phyloP scores from a whole-genome alignment of 78 protist species.

The Mastigamoeba balamuthi region DNA sequence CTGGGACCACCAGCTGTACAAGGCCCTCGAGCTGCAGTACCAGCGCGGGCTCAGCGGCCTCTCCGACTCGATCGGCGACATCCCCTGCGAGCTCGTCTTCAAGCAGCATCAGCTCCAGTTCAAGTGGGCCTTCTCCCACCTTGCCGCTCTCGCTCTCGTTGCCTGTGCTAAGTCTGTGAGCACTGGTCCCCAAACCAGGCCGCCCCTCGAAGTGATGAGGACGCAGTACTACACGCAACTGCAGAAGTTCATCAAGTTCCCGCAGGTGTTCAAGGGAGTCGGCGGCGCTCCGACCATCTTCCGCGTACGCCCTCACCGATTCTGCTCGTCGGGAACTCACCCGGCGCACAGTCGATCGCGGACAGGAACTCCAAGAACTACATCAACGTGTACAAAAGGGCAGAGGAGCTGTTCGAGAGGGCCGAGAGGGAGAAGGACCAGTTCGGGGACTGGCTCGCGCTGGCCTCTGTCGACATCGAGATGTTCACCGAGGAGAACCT shows the following conservation, averaged over 20 bases:
- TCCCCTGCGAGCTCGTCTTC: conserved; percentile 10
- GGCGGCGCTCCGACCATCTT: not conserved
- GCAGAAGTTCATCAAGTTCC: conserved; percentile 41
- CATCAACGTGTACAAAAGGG: conserved; percentile 12
- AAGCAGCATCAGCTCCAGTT: conserved; percentile 6
- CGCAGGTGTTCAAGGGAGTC: conserved; percentile 49
- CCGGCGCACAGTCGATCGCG: not conserved
- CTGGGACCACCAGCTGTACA: conserved; percentile 84
- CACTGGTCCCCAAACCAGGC: conserved; percentile 1
- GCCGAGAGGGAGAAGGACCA: not conserved
- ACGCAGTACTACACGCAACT: conserved; percentile 36
- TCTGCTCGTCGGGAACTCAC: not conserved
- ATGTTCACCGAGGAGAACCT: not conserved
- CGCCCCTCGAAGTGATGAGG: conserved; percentile 59
- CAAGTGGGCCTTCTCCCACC: not conserved
- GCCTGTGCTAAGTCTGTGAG: too few species aligned
- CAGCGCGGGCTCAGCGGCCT: conserved; percentile 5
- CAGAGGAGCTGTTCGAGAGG: conserved; percentile 28
- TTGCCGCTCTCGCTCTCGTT: not conserved
- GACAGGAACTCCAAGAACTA: conserved; percentile 31
- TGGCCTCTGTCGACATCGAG: conserved; percentile 24
- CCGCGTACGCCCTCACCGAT: too few species aligned
- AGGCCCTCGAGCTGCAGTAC: conserved; percentile 60
- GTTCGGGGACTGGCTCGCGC: conserved; percentile 28
- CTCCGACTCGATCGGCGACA: not conserved